Conservation (phyloP, 2,329 filamentous ascomycete genomes). For the Aspergillus aculeatinus region DNA sequence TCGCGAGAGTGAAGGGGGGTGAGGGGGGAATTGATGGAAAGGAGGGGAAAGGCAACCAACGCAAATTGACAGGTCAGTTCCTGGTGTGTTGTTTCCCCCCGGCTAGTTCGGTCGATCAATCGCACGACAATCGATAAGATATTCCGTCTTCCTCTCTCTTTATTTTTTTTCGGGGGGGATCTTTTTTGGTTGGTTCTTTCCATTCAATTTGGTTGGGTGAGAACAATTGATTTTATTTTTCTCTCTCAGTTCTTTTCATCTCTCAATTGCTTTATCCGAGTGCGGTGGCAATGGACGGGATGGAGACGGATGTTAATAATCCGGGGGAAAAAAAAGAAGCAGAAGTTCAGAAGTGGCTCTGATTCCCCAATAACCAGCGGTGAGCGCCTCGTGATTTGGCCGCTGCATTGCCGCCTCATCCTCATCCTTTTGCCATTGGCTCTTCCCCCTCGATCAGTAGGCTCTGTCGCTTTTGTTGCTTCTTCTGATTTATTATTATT, state of each 20-base stretch:
- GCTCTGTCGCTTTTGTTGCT: background rate
- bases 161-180: background rate
- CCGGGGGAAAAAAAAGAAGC: background rate
- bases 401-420: slow-evolving; percentile 25
- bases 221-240: background rate
- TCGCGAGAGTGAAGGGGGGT: too few relatives aligned
- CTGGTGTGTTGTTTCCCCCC: background rate
- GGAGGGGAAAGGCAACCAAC: background rate
- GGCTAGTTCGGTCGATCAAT: slow-evolving; percentile 2
- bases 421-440: slow-evolving; percentile 15
- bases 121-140: background rate
- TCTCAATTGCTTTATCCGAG: background rate
- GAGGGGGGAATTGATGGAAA: background rate
- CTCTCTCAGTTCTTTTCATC: background rate
- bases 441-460: slow-evolving; percentile 6
- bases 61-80: slow-evolving; percentile 8
- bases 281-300: background rate
- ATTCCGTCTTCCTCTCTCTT: too few relatives aligned
- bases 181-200: background rate
- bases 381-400: slow-evolving; percentile 21
- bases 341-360: background rate
- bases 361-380: slow-evolving; percentile 15
- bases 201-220: background rate
- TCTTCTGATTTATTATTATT: background rate
- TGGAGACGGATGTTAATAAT: background rate